Conservation (phyloP, 331 rosid species). For the Acacia pycnantha region DNA sequence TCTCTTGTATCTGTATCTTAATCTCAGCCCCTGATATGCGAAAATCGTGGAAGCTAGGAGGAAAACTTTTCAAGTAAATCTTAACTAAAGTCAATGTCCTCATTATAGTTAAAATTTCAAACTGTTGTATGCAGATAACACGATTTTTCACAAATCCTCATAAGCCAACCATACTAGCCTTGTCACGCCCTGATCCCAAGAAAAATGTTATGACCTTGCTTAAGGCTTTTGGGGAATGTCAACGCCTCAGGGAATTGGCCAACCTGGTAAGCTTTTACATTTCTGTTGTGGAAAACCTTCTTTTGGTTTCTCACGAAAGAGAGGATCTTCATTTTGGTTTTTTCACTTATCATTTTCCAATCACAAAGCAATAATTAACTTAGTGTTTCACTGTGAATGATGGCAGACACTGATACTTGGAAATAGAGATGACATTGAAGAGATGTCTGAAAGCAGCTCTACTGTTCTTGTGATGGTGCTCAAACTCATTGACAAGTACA, state of each 20-base stretch:
- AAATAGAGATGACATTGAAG: conserved; percentile 70
- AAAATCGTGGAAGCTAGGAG: neutral
- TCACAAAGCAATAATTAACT: neutral
- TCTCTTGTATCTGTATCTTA: neutral
- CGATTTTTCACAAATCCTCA: conserved; percentile 81
- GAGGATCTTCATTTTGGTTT: neutral
- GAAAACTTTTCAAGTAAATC: neutral
- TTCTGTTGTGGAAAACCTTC: neutral
- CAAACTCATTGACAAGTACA: conserved; percentile 75
- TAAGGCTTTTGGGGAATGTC: conserved; percentile 81
- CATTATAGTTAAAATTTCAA: neutral
- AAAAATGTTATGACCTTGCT: conserved; percentile 73
- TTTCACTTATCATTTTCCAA: neutral
- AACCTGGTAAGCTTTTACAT: conserved; percentile 55
- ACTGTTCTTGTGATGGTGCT: conserved; percentile 66
- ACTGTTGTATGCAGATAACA: conserved; percentile 46
- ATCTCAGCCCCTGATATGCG: neutral
- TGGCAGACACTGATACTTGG: conserved; percentile 79
- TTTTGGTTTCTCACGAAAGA: neutral
- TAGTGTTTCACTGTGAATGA: neutral
- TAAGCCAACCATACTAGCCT: conserved; percentile 74
- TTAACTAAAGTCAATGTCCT: neutral
- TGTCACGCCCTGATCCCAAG: conserved; percentile 83
- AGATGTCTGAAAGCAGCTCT: conserved; percentile 65
- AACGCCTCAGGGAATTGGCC: conserved; percentile 73